These are phyloP conservation scores for Coniochaeta sp. DNA, from an alignment of 2,329 filamentous ascomycete species.

Conservation along the genomic window DNA sequence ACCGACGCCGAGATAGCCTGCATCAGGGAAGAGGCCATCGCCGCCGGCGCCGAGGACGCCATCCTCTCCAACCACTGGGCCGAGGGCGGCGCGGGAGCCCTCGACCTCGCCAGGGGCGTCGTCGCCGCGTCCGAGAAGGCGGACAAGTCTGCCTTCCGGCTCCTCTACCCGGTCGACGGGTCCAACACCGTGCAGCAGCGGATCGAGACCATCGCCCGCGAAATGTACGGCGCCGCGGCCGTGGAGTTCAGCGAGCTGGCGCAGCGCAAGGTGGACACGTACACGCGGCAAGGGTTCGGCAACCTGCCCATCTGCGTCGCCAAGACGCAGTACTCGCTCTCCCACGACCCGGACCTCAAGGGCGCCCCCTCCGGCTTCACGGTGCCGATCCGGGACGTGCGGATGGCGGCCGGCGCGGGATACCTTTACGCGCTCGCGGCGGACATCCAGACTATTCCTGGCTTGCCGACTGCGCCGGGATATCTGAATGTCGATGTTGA, in stretches of 20 bases:
- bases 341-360: conserved; percentile 88
- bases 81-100: conserved; percentile 81
- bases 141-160: conserved; percentile 53
- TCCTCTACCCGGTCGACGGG: conserved; percentile 69
- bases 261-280: conserved; percentile 93
- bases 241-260: conserved; percentile 93
- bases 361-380: conserved; percentile 92
- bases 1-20: conserved; percentile 86
- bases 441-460: conserved; percentile 97
- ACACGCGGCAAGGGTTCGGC: conserved; percentile 84
- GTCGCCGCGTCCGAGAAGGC: conserved; percentile 75
- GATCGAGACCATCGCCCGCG: conserved; percentile 78
- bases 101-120: conserved; percentile 82
- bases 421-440: conserved; percentile 93
- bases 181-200: conserved; percentile 70
- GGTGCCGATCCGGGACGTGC: conserved; percentile 87
- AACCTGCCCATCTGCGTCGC: conserved; percentile 94
- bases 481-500: conserved; percentile 91
- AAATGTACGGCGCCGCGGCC: conserved; percentile 87
- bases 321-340: conserved; percentile 97
- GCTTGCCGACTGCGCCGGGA: conserved; percentile 86
- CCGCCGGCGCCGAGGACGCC: conserved; percentile 88
- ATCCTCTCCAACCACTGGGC: conserved; percentile 96
- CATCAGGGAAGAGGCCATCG: conserved; percentile 82
- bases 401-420: conserved; percentile 88